phyloP scores from a whole-genome alignment of 164 flowering plant genomes.

The Magnolia changhungtana region DNA sequence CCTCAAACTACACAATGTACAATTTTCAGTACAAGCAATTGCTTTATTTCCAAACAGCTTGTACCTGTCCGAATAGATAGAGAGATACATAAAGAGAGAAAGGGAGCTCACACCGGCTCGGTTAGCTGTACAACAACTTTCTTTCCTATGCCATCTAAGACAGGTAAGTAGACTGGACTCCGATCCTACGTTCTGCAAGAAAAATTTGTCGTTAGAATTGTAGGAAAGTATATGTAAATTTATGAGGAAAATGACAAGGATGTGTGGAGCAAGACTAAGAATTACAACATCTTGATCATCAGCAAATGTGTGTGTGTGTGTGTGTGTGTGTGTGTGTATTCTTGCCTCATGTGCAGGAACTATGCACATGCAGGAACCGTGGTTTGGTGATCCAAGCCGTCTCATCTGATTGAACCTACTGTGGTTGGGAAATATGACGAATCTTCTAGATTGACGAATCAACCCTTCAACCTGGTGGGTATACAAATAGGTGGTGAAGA shows the following conservation, averaged over 20 bases:
- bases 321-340: too few relatives aligned
- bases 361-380: too few relatives aligned
- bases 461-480: too few relatives aligned
- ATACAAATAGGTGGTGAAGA: too few relatives aligned
- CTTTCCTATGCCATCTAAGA: conserved; percentile 39
- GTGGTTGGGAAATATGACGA: too few relatives aligned
- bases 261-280: background rate
- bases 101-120: conserved; percentile 44
- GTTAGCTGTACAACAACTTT: conserved; percentile 87
- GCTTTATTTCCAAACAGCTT: conserved; percentile 40
- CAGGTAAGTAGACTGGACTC: conserved; percentile 46
- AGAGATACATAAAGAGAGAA: conserved; percentile 19
- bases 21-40: conserved; percentile 54
- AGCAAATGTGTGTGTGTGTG: too few relatives aligned
- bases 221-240: background rate
- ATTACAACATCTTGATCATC: too few relatives aligned
- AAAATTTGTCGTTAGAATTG: background rate
- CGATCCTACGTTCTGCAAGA: conserved; percentile 77
- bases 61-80: conserved; percentile 33
- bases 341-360: too few relatives aligned
- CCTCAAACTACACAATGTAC: conserved; percentile 75
- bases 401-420: too few relatives aligned
- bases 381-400: too few relatives aligned
- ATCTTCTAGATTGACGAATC: too few relatives aligned
- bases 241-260: background rate